A percentile compares a stretch with the other conserved stretches of the same genome.
Conservation (phyloP, 2,329 filamentous ascomycete species). For the Aspergillus quadricinctus region DNA sequence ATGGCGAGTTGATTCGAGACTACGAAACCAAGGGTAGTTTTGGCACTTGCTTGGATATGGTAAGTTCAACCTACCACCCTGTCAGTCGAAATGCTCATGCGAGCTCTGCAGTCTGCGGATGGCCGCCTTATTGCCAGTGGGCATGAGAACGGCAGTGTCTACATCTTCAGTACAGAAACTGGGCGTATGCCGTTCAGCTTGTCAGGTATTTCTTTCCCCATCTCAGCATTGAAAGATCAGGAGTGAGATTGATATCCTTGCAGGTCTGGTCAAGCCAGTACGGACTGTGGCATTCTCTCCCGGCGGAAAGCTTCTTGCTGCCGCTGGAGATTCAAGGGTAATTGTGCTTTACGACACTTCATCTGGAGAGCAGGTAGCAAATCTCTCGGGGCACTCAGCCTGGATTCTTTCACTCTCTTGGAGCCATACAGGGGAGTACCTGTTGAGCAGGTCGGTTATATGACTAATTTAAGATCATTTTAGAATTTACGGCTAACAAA, state of each 20-base stretch:
- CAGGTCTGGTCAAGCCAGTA: conserved; percentile 81
- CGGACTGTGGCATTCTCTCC: conserved; percentile 85
- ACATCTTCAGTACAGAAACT: conserved; percentile 91
- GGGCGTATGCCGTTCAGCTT: conserved; percentile 81
- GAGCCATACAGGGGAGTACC: conserved; percentile 87
- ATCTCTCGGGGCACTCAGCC: conserved; percentile 70
- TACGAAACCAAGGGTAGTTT: conserved; percentile 94
- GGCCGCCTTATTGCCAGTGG: conserved; percentile 85
- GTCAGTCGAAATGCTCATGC: conserved; percentile 9
- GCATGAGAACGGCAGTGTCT: conserved; percentile 86
- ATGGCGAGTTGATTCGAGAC: conserved; percentile 63
- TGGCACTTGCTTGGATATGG: conserved; percentile 79
- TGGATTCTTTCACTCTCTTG: conserved; percentile 93
- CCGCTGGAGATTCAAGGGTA: conserved; percentile 80
- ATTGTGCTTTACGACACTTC: conserved; percentile 90
- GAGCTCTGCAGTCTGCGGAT: conserved; percentile 55
- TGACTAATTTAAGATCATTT: neutral
- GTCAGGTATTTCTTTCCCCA: conserved; percentile 55
- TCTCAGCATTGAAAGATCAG: neutral
- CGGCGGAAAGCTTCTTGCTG: conserved; percentile 75
- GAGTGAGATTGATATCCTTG: conserved; percentile 6
- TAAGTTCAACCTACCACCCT: conserved; percentile 28
- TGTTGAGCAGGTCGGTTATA: conserved; percentile 69
- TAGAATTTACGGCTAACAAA: conserved; percentile 9
- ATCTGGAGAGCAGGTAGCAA: conserved; percentile 88